phyloP scores from a whole-genome alignment of 2,329 filamentous ascomycete genomes.

The Geosmithia flava region DNA sequence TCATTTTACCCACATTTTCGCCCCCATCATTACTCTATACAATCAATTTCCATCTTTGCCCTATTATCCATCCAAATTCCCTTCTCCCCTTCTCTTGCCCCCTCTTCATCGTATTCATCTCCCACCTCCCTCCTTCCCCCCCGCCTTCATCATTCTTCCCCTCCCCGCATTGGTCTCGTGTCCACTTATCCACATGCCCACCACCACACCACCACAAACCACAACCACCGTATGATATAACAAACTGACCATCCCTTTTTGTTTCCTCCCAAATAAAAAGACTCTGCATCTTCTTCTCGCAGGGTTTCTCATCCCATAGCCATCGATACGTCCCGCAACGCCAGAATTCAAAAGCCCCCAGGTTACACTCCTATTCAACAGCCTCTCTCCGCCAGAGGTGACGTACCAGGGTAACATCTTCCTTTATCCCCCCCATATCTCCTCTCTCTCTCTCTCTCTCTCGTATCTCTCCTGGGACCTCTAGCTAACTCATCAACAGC shows the following conservation, averaged over 20 bases:
- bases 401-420: conserved; percentile 40
- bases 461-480: not conserved
- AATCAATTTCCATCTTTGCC: too few relatives aligned
- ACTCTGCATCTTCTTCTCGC: conserved; percentile 7
- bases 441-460: not conserved
- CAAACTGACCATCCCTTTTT: not conserved
- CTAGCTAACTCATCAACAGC: conserved; percentile 17
- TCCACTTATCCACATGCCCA: not conserved
- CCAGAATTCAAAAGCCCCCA: conserved; percentile 24
- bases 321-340: conserved; percentile 32
- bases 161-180: not conserved
- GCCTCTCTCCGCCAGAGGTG: conserved; percentile 44
- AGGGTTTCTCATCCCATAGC: conserved; percentile 34
- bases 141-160: not conserved
- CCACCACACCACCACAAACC: not conserved
- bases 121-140: not conserved
- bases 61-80: too few relatives aligned
- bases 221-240: not conserved
- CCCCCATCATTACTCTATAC: too few relatives aligned
- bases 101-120: not conserved
- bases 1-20: too few relatives aligned
- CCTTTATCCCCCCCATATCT: not conserved
- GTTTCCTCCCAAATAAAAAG: conserved; percentile 1
- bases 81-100: too few relatives aligned
- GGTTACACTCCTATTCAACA: conserved; percentile 28